Evolutionary conservation across 768 basidiomycete genomes (phyloP).

Genomic region (Lanmaoa rubissima): DNA sequence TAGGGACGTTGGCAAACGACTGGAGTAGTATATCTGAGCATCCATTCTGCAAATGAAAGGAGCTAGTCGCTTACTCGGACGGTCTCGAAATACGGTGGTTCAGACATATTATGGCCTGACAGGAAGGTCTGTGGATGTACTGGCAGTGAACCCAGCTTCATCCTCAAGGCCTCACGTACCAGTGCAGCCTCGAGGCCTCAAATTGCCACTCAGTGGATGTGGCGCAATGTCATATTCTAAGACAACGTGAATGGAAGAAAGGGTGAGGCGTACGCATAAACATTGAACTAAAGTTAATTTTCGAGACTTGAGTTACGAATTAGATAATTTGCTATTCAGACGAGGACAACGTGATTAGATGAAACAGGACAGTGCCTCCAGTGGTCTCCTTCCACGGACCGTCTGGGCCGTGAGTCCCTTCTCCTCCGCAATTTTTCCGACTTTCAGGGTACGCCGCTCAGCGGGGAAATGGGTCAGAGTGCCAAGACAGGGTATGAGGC

Average conservation of each 20-base stretch:
- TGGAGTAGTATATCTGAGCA: slow-evolving; percentile 30
- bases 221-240: slow-evolving; percentile 22
- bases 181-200: slow-evolving; percentile 30
- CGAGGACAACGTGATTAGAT: slow-evolving; percentile 10
- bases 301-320: slow-evolving; percentile 14
- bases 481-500: not conserved
- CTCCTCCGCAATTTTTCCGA: slow-evolving; percentile 6
- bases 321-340: slow-evolving; percentile 25
- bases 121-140: slow-evolving; percentile 3
- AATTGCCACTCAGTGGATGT: slow-evolving; percentile 17
- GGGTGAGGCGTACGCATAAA: not conserved
- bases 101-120: slow-evolving; percentile 23
- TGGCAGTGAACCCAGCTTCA: slow-evolving; percentile 6
- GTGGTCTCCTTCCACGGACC: not conserved
- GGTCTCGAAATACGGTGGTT: slow-evolving; percentile 62
- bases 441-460: not conserved
- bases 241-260: slow-evolving; percentile 22
- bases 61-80: slow-evolving; percentile 48
- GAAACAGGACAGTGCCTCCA: not conserved
- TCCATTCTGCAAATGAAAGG: not conserved
- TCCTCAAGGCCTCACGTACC: slow-evolving; percentile 19
- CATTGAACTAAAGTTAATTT: slow-evolving; percentile 16
- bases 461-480: not conserved
- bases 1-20: slow-evolving; percentile 85
- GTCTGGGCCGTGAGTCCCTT: not conserved